Conservation (phyloP, 2,329 filamentous ascomycete species). For the Xylariaceae sp. region DNA sequence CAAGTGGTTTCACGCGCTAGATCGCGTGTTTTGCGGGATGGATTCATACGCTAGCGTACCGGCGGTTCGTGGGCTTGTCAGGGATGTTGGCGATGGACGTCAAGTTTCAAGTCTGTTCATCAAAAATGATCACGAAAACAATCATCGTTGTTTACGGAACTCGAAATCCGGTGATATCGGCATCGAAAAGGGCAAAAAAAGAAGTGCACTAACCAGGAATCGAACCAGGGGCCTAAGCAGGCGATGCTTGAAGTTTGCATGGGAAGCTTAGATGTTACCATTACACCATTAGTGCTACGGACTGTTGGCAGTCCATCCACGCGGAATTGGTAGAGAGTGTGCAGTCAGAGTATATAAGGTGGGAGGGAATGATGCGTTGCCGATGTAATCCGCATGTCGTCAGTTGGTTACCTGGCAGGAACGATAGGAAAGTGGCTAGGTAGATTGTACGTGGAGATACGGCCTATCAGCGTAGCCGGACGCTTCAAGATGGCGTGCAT, state of each 20-base stretch:
- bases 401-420: neutral
- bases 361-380: neutral
- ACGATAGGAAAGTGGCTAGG: neutral
- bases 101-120: too few species aligned
- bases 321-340: neutral
- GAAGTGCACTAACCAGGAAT: conserved; percentile 31
- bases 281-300: conserved; percentile 29
- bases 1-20: too few species aligned
- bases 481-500: neutral
- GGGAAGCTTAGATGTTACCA: conserved; percentile 36
- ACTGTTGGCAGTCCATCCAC: conserved; percentile 11
- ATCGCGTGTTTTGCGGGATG: too few species aligned
- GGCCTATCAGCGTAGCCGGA: neutral
- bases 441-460: neutral
- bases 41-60: too few species aligned
- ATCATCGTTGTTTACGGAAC: too few species aligned
- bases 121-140: too few species aligned
- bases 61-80: too few species aligned
- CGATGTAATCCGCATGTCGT: neutral
- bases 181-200: conserved; percentile 1
- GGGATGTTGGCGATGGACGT: too few species aligned
- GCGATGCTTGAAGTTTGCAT: conserved; percentile 7
- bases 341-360: neutral
- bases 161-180: too few species aligned
- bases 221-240: conserved; percentile 33